Conservation (phyloP, 495 filamentous ascomycete species). For the Penicillium malachiteum region DNA sequence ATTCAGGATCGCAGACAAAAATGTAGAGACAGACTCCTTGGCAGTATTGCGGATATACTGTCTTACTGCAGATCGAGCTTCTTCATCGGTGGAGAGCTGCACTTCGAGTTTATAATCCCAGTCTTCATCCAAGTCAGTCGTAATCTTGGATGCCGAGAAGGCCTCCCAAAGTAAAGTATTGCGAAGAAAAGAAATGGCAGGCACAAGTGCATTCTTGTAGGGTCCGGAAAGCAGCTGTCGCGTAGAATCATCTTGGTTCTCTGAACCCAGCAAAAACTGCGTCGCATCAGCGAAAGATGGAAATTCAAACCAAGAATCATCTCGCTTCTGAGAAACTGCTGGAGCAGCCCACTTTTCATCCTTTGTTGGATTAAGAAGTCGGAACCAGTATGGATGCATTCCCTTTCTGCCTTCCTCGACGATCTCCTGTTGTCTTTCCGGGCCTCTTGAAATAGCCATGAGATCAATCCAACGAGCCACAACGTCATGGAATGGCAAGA, state of each 20-base stretch:
- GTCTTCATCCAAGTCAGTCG: constrained; percentile 66
- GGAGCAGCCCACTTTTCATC: constrained; percentile 23
- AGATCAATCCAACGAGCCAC: constrained; percentile 85
- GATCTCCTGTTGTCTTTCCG: constrained; percentile 70
- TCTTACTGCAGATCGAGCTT: constrained; percentile 57
- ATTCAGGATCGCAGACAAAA: constrained; percentile 56
- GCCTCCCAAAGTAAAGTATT: constrained; percentile 74
- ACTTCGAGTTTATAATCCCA: constrained; percentile 82
- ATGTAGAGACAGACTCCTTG: constrained; percentile 32
- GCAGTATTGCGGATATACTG: constrained; percentile 40
- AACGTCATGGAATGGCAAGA: constrained; percentile 74
- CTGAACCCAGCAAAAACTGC: constrained; percentile 30
- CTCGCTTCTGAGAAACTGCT: constrained; percentile 13
- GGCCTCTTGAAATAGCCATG: constrained; percentile 65
- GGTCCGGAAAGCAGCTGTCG: constrained; percentile 31
- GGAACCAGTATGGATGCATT: constrained; percentile 77
- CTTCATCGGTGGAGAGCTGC: constrained; percentile 61
- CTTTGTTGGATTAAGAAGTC: constrained; percentile 56
- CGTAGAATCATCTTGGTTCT: constrained; percentile 19
- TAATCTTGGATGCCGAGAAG: constrained; percentile 49
- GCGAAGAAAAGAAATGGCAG: constrained; percentile 68
- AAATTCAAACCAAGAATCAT: constrained; percentile 41
- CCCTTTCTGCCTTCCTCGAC: constrained; percentile 89
- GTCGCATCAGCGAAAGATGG: constrained; percentile 44
- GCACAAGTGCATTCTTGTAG: constrained; percentile 47